phyloP scores from a whole-genome alignment of 2,329 filamentous ascomycete species.

The Decorospora gaudefroyi region DNA sequence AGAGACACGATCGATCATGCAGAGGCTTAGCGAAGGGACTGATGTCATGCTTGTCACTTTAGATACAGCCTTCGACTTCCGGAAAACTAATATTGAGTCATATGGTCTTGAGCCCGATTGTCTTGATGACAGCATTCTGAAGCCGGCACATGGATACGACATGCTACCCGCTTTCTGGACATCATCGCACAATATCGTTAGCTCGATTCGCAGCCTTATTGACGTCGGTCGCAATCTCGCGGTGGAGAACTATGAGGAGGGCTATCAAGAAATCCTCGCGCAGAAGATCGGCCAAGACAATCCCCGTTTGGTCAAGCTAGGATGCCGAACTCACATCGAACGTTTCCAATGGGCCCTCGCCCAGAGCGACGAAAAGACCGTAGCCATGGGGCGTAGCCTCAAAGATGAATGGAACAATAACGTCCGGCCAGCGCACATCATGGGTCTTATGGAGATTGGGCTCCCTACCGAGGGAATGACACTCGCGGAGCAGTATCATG shows the following conservation, averaged over 20 bases:
- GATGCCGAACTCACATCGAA: slow-evolving; percentile 64
- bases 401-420: slow-evolving; percentile 48
- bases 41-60: slow-evolving; percentile 71
- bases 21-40: slow-evolving; percentile 67
- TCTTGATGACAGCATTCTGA: slow-evolving; percentile 55
- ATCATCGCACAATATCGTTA: slow-evolving; percentile 60
- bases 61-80: slow-evolving; percentile 69
- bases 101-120: slow-evolving; percentile 75
- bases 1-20: slow-evolving; percentile 56
- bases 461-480: slow-evolving; percentile 62
- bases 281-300: slow-evolving; percentile 54
- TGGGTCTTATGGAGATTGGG: slow-evolving; percentile 54
- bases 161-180: slow-evolving; percentile 85
- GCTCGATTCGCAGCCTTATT: slow-evolving; percentile 47
- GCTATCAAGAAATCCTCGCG: slow-evolving; percentile 41
- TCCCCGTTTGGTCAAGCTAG: slow-evolving; percentile 59
- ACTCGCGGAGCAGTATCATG: slow-evolving; percentile 65
- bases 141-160: slow-evolving; percentile 61
- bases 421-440: slow-evolving; percentile 50
- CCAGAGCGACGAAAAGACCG: slow-evolving; percentile 55
- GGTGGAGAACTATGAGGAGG: slow-evolving; percentile 47
- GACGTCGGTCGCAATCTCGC: slow-evolving; percentile 50
- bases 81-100: slow-evolving; percentile 66
- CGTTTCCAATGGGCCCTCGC: slow-evolving; percentile 62
- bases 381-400: slow-evolving; percentile 56